Base-by-base conservation (phyloP, 169 alveolate genomes). In the Theileria annulata region DNA sequence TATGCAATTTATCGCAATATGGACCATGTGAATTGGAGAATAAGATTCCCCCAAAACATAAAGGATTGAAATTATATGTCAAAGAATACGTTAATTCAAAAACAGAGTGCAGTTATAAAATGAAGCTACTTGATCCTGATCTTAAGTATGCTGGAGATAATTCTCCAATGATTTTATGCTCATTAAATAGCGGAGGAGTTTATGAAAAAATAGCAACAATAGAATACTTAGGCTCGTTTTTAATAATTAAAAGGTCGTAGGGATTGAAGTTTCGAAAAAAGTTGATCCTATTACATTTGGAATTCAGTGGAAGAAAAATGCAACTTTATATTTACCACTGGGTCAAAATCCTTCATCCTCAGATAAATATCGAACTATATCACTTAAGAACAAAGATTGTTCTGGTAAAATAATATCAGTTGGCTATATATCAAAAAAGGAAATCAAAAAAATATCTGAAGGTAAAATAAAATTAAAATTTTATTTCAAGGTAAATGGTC, bases 1-100 rank as follows among this genome's bases (percentile, higher is more conserved):
- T 37, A 0, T 79, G 87, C 59, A 19, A 19, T 13, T 23, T 59
- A 13, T 12, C 17, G 10, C 81, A 60, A 13, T 59, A 60, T 49
- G 87, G 60, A 1, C 58, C 80, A 9, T 79, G 87, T 33, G 77
- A 79, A 15, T 5, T 79, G 25, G 51, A 33, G 3, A 35, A 33
- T 28, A 9, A 30, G 35, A 12, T 19, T 19, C 58, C 69, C 21
- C 51, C 9, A 0, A 56, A 21, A 2, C 51, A 37, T 9, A 48
- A 10, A 23, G 77, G 51, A 4, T 25, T 21, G 10, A 27, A 70
- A n/a, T 28, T 70, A 28, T 37, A 70, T 8, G 51, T 48, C 0
- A 70, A 64, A 25, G 33, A 64, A 25, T 37, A 64, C 13, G 60
- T 47, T 19, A 35, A 47, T 64, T 33, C 51, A 19, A 64, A 33